Base-by-base conservation (phyloP, 1,284 basidiomycete genomes). In the Exobasidium rhododendri region DNA sequence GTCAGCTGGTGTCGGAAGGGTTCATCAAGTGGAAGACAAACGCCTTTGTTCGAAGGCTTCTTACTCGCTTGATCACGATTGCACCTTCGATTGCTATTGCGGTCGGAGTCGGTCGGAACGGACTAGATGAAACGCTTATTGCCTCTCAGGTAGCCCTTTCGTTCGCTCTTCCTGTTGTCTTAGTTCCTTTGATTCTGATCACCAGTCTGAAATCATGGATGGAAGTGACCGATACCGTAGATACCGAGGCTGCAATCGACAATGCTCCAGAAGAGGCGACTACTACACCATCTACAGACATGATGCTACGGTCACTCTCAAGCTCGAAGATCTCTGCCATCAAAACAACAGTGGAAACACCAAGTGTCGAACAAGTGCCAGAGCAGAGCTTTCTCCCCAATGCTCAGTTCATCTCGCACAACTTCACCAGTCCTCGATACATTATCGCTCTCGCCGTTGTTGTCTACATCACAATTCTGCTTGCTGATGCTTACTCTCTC, bases 1-100 rank as follows among this genome's bases (percentile, higher is more conserved):
- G 94, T 0, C 84, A 97, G 81, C 88, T 93, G 49, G 89, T 97
- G 32, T 89, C 88, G 0, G 94, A 97, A 81, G 94, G 94, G 0
- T 96, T 97, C 81, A 85, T 98, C 64, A 86, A 87, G 61, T 97
- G 94, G 94, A 85, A 85, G 57, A 85, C 92, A 53, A 89, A 90
- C 60, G 90, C 92, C 11, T 84, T 91, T 50, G 74, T 90, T 46
- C 86, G 94, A 7, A 86, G 94, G 6, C 80, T 94, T 3, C 71
- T 92, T 56, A 98, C 94, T 0, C 88, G 94, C 4, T 81, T 88
- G 5, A 84, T 97, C 24, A 88, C 90, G 3, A 86, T 97, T 35
- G 83, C 96, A n/a, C 94, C 94, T 1, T 88, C 91, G 11, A 85
- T 92, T 75, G 83, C 85, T 2, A 89, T 97, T 43, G 91, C 92